A percentile compares a stretch with the other conserved stretches of the same genome.
Conservation (phyloP, 495 filamentous ascomycete genomes). For the Neurospora africana region DNA sequence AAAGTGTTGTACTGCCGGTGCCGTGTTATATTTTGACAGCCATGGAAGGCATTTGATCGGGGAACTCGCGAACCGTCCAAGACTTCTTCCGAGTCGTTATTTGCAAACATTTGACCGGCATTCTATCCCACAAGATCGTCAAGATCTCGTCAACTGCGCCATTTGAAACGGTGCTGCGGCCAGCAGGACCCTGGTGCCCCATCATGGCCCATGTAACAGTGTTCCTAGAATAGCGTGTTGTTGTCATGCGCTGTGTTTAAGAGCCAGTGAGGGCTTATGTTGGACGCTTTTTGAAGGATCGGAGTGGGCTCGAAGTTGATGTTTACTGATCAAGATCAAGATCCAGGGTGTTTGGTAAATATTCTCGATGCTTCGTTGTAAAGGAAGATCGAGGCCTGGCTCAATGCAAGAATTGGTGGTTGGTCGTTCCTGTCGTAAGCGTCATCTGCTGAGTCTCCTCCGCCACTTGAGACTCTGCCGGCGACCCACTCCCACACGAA, state of each 20-base stretch:
- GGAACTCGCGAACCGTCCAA: no score
- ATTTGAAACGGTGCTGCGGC: neutral
- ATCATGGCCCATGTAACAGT: neutral
- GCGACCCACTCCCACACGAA: neutral
- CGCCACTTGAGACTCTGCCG: neutral
- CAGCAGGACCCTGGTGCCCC: neutral
- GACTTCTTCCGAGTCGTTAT: neutral
- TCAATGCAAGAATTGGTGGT: neutral
- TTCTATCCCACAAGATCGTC: neutral
- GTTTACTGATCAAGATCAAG: neutral
- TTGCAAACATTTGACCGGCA: neutral
- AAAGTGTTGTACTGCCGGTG: neutral
- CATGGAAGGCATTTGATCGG: no score
- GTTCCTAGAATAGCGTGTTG: neutral
- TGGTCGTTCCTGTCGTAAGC: neutral
- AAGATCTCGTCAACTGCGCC: neutral
- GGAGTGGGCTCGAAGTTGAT: neutral
- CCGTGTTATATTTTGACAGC: neutral
- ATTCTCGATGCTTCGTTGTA: neutral
- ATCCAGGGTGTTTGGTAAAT: neutral
- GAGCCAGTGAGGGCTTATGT: no score
- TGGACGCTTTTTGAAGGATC: neutral
- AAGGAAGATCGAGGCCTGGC: neutral
- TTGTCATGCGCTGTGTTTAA: neutral
- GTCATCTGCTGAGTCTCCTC: neutral